Evolutionary conservation across 768 basidiomycete species (phyloP).

Genomic region (Podaxis sp.): DNA sequence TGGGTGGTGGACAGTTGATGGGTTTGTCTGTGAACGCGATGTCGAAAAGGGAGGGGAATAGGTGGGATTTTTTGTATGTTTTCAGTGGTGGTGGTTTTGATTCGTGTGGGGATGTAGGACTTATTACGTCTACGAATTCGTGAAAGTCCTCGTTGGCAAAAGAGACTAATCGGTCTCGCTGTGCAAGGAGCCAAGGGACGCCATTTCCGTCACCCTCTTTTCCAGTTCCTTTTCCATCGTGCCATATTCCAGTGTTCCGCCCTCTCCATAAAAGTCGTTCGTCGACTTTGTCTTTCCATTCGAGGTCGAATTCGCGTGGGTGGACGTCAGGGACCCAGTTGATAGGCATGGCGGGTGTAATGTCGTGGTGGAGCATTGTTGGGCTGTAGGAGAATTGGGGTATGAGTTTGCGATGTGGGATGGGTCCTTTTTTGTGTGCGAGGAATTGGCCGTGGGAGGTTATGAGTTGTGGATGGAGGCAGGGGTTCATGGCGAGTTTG

Average conservation of each 20-base stretch:
- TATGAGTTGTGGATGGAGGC: constrained; percentile 38
- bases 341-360: constrained; percentile 44
- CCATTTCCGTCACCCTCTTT: constrained; percentile 39
- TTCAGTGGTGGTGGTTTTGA: not conserved
- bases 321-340: constrained; percentile 42
- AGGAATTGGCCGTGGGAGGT: constrained; percentile 52
- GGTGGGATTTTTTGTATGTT: not conserved
- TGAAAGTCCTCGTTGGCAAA: constrained; percentile 25
- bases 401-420: constrained; percentile 37
- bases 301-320: constrained; percentile 40
- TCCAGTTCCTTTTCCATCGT: constrained; percentile 21
- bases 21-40: constrained; percentile 51
- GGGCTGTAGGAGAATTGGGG: constrained; percentile 53
- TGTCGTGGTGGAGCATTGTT: constrained; percentile 51
- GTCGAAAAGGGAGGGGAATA: constrained; percentile 51
- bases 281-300: constrained; percentile 60
- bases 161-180: constrained; percentile 43
- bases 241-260: constrained; percentile 65
- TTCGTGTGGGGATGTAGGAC: not conserved
- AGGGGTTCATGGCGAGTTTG: constrained; percentile 45
- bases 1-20: constrained; percentile 35
- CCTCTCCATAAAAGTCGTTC: constrained; percentile 70
- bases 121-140: not conserved
- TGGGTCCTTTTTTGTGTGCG: constrained; percentile 45
- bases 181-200: constrained; percentile 24